Conservation (phyloP, 164 flowering plant species). For the Annona cherimola region DNA sequence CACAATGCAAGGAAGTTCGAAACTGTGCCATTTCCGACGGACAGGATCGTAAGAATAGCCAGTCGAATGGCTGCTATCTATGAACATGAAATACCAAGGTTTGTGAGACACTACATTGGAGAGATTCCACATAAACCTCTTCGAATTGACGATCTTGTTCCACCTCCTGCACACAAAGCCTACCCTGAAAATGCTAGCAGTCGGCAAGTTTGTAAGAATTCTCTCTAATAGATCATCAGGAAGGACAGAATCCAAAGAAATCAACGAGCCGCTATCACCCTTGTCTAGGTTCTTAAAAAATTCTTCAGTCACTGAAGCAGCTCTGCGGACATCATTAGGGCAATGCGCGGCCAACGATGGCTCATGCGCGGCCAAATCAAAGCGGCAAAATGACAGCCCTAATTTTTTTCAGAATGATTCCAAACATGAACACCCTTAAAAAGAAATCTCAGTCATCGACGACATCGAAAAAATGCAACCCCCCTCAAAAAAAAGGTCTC, state of each 20-base stretch:
- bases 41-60: constrained; percentile 88
- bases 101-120: constrained; percentile 40
- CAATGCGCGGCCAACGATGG: constrained; percentile 23
- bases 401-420: neutral
- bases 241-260: constrained; percentile 55
- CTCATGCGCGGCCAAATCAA: constrained; percentile 7
- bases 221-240: constrained; percentile 87
- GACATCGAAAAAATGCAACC: neutral
- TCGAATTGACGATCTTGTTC: constrained; percentile 66
- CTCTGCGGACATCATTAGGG: constrained; percentile 14
- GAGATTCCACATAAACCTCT: constrained; percentile 61
- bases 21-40: constrained; percentile 68
- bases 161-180: constrained; percentile 88
- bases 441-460: neutral
- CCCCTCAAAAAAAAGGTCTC: neutral
- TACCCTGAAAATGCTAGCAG: constrained; percentile 76
- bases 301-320: constrained; percentile 31
- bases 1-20: constrained; percentile 72
- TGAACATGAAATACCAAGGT: constrained; percentile 98
- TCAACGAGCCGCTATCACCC: constrained; percentile 26
- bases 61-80: constrained; percentile 57
- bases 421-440: neutral
- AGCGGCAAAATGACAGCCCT: neutral
- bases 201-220: constrained; percentile 65
- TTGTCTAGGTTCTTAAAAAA: constrained; percentile 43